phyloP scores from a whole-genome alignment of 163 green algal species.

The Smithsoniella earleae region DNA sequence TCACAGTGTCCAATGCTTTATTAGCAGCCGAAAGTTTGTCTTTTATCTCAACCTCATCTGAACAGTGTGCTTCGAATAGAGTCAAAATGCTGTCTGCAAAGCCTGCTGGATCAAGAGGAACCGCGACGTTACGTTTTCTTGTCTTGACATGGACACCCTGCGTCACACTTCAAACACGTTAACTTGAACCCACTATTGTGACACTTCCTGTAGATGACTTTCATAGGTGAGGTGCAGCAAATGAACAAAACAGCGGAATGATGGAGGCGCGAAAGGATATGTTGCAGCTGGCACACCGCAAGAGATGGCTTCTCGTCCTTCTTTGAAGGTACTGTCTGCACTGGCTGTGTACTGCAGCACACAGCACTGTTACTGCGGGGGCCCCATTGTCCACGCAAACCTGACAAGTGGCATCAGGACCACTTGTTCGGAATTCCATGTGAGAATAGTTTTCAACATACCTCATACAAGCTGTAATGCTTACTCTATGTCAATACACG shows the following conservation, averaged over 20 bases:
- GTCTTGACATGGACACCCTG: slow-evolving; percentile 88
- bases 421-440: too few relatives aligned
- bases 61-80: slow-evolving; percentile 56
- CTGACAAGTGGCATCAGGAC: background rate
- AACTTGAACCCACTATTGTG: too few relatives aligned
- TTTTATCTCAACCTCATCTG: slow-evolving; percentile 42
- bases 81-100: slow-evolving; percentile 88
- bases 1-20: slow-evolving; percentile 57
- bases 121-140: slow-evolving; percentile 94
- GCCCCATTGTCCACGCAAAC: background rate
- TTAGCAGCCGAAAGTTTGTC: slow-evolving; percentile 60
- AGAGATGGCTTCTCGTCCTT: slow-evolving; percentile 31
- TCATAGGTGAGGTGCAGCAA: too few relatives aligned
- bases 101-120: slow-evolving; percentile 84
- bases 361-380: background rate
- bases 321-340: slow-evolving; percentile 28
- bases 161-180: too few relatives aligned
- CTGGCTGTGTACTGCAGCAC: slow-evolving; percentile 29
- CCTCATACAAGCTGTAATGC: slow-evolving; percentile 23
- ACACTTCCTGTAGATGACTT: background rate
- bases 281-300: slow-evolving; percentile 4
- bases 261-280: too few relatives aligned
- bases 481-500: too few relatives aligned
- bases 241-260: too few relatives aligned
- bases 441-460: slow-evolving; percentile 5